Evolutionary conservation across 202 grass and related monocot species (phyloP), one percentile per base, ranked within the genome.

Genomic region (Schoenoplectus triqueter): DNA sequence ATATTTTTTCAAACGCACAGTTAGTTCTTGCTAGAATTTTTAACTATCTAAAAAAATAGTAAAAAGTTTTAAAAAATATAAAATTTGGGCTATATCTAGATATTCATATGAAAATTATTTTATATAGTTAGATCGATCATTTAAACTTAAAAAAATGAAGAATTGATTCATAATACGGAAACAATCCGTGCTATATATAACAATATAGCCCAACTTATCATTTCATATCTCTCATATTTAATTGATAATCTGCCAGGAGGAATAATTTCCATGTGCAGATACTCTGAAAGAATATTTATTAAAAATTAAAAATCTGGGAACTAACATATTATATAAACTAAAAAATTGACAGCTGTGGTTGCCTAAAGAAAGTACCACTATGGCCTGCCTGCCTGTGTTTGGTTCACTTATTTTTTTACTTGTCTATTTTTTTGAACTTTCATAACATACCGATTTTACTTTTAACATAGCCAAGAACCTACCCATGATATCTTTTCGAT

Each of bases 301-400:
- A 11, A 72, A 49, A 18, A 19, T 19, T 1, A 48, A 48, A 49
- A 19, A 72, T 72, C 7, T 15, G 66, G 11, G 4, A 69, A 13
- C 10, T 44, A 14, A 11, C 3, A 61, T n/a, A 22, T 10, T 21
- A 20, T 19, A 63, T 19, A 63, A 64, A 64, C 62, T 21, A 20
- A 64, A 64, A 69, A 4, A 15, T 73, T 50, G 69, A 73, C n/a
- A 14, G 44, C 6, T 72, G 3, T 18, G 7, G 19, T 72, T 49
- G 42, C 15, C 44, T 44, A 3, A 18, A 75, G 31, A 54, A 14
- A 4, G 18, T 20, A 22, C 2, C 71, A 74, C 48, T 31, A 74
- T 31, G 10, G 48, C 22, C 4, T 74, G 48, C 47, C 70, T 74
- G 51, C 47, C 70, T 74, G 51, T 74, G 51, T 7, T 74, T 74